A percentile compares a stretch with the other conserved stretches of the same genome.
Conservation (phyloP, 2,329 filamentous ascomycete species). For the Beauveria sp. region DNA sequence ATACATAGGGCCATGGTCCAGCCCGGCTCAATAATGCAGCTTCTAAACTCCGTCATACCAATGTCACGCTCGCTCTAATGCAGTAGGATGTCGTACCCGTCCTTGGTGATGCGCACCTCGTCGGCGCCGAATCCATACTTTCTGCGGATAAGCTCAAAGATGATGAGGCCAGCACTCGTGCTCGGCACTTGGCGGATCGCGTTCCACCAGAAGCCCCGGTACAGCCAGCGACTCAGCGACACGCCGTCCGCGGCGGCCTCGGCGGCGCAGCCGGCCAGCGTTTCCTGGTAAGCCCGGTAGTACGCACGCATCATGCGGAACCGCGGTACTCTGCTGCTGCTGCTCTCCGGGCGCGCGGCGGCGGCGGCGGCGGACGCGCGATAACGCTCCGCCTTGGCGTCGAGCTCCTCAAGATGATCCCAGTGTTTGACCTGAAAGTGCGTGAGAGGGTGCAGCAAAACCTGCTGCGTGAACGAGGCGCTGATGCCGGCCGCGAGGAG, state of each 20-base stretch:
- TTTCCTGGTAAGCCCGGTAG: constrained; percentile 63
- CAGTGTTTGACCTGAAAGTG: constrained; percentile 68
- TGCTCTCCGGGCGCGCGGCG: constrained; percentile 22
- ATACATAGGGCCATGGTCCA: not conserved
- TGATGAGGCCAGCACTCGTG: constrained; percentile 68
- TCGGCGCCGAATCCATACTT: constrained; percentile 61
- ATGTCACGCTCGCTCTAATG: constrained; percentile 19
- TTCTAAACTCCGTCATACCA: not conserved
- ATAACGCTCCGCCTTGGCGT: constrained; percentile 48
- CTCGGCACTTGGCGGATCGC: constrained; percentile 69
- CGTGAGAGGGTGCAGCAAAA: constrained; percentile 62
- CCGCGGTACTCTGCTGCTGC: constrained; percentile 21
- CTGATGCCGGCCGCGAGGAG: constrained; percentile 60
- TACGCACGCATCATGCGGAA: constrained; percentile 57
- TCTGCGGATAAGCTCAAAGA: constrained; percentile 67
- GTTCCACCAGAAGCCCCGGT: constrained; percentile 63
- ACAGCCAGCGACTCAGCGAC: constrained; percentile 56
- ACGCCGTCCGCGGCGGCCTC: constrained; percentile 50
- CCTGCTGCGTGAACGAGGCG: constrained; percentile 61
- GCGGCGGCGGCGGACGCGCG: constrained; percentile 24
- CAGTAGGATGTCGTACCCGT: constrained; percentile 65
- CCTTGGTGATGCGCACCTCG: constrained; percentile 56
- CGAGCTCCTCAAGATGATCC: constrained; percentile 63
- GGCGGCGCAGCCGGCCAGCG: constrained; percentile 50
- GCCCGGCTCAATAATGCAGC: not conserved